Evolutionary conservation across 192 early-diverging fungal genomes (phyloP), one percentile per base, ranked within the genome.

Genomic region (Backusella sp.): DNA sequence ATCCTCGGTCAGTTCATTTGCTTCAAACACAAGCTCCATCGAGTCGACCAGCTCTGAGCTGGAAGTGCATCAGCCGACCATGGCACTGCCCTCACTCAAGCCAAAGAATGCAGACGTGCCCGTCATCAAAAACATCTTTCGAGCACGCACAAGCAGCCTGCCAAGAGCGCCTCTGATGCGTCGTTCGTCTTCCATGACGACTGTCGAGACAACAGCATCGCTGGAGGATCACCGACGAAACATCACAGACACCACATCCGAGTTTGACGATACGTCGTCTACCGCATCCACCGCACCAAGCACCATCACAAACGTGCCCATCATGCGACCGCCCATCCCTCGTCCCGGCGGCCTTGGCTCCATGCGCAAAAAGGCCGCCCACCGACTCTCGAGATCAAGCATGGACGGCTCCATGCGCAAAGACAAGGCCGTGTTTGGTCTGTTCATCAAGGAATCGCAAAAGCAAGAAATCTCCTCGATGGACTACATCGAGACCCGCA

Each of bases 71-170:
- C 77, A 73, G 26, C 77, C 77, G 0, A 4, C 68, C 6, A 59
- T 79, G 77, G 68, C 77, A 8, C 15, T 79, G 32, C 77, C 77
- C 11, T 79, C 77, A 15, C 65, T 79, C 30, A 46, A 44, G 35
- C 4, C 32, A 49, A 73, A 49, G 52, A 19, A 62, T 9, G 35
- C 1, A 7, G 72, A 52, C 34, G 44, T 30, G 26, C 53, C 32
- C 4, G 34, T 59, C n/a, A 66, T 26, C 23, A 67, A 66, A 32
- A 42, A 19, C 28, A 30, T 66, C 28, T 67, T 74, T 26, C 39
- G 73, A 4, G 28, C 73, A 30, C 56, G 73, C 14, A 74, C 73
- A 28, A 74, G 73, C 44, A 74, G 73, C 32, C 17, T 74, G 26
- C 73, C 73, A 32, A 74, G 42, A 39, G 19, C 32, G 8, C 62